These are phyloP conservation scores for Trichophyton equinum DNA, from an alignment of 2,329 filamentous ascomycete species.

Conservation along the genomic window DNA sequence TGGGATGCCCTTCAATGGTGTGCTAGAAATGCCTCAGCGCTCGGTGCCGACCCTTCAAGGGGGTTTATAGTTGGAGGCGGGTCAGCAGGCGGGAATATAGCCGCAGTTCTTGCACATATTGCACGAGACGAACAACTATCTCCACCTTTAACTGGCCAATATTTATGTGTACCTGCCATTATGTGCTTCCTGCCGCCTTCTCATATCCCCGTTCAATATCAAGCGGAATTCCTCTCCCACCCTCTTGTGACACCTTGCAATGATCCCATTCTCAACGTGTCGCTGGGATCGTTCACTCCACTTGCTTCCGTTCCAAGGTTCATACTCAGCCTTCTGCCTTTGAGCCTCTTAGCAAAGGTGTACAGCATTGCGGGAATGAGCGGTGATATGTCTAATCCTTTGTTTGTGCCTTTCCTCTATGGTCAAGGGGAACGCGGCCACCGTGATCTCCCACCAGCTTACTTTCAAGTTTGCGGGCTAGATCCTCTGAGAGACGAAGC, in stretches of 20 bases:
- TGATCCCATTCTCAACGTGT: background rate
- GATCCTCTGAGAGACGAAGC: constrained; percentile 3
- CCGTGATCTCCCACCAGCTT: background rate
- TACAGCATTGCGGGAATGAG: background rate
- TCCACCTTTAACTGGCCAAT: background rate
- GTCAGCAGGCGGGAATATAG: constrained; percentile 31
- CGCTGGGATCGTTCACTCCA: background rate
- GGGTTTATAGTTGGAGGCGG: constrained; percentile 26
- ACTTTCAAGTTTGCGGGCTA: background rate
- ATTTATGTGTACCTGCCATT: background rate
- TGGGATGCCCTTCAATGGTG: constrained; percentile 32
- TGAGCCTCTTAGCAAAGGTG: background rate
- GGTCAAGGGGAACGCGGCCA: background rate
- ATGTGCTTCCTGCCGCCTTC: background rate
- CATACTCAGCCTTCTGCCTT: background rate
- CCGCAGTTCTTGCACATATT: constrained; percentile 28
- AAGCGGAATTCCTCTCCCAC: background rate
- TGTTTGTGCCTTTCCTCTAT: constrained; percentile 1
- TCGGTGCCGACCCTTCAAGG: constrained; percentile 24
- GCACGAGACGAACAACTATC: constrained; percentile 23
- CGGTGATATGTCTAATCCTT: background rate
- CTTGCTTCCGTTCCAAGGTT: background rate
- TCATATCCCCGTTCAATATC: background rate
- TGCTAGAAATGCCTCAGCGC: constrained; percentile 21
- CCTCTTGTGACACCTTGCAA: background rate